Conservation (phyloP, 768 basidiomycete species). For the Mycena capillaripes region DNA sequence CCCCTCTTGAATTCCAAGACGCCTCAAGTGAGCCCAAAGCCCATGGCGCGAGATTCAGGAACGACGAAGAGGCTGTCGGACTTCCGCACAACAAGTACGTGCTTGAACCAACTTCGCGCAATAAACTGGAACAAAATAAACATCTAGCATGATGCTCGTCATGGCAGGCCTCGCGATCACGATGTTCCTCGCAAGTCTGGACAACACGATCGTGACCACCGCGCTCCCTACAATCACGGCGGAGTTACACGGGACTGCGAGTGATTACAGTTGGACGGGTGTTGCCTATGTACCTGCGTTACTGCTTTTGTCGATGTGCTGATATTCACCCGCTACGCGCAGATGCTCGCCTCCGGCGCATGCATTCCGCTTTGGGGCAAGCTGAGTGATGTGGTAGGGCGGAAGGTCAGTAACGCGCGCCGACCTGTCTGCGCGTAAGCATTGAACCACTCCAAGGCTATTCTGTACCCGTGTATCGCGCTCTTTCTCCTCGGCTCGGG, state of each 20-base stretch:
- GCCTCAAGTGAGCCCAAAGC: too few relatives aligned
- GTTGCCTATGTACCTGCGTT: constrained; percentile 10
- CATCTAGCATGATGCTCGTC: too few relatives aligned
- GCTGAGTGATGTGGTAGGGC: constrained; percentile 27
- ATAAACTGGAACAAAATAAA: too few relatives aligned
- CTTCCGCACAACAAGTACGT: too few relatives aligned
- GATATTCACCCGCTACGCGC: neutral
- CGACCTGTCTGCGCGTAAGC: too few relatives aligned
- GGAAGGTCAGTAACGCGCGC: constrained; percentile 5
- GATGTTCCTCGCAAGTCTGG: constrained; percentile 28
- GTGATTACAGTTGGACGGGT: constrained; percentile 31
- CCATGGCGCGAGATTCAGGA: too few relatives aligned
- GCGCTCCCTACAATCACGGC: constrained; percentile 33
- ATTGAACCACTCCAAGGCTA: constrained; percentile 3
- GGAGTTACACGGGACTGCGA: constrained; percentile 29
- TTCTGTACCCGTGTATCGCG: constrained; percentile 27
- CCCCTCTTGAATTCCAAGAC: too few relatives aligned
- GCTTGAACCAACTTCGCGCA: too few relatives aligned
- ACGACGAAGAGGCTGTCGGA: too few relatives aligned
- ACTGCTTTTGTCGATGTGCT: neutral
- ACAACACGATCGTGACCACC: constrained; percentile 32
- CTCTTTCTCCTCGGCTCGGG: constrained; percentile 29
- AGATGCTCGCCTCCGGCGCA: constrained; percentile 30
- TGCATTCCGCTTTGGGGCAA: constrained; percentile 28
- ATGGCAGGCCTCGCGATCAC: constrained; percentile 20